Evolutionary conservation across 306 rosid species (phyloP), one percentile per base, ranked within the genome.

Genomic region (Rosa rugosa): DNA sequence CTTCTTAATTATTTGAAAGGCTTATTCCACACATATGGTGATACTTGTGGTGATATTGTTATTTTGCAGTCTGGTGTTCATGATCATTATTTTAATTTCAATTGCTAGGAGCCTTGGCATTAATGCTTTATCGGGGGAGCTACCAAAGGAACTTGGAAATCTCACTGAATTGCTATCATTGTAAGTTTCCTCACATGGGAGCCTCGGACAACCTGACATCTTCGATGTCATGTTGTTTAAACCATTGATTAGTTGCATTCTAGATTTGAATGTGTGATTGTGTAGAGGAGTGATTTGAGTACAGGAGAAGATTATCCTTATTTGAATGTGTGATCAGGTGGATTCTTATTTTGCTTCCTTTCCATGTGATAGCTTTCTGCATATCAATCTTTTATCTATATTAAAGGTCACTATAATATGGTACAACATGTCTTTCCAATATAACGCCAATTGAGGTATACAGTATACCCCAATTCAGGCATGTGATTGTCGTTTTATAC

Each of bases 81-180:
- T 66, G 65, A 40, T 73, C 2, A 22, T 6, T 53, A 54, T 57
- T 69, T 66, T 67, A 20, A 42, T 77, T 73, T 11, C 14, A 12
- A 72, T 53, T 54, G 12, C 57, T 76, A 92, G 96, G 91, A 27
- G n/a, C 64, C 0, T 94, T 22, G 92, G 91, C 80, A 80, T 81
- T 71, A 94, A 94, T 83, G 77, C 88, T 49, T 79, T 92, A 18
- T 92, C 97, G 27, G 93, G 98, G 59, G 85, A 80, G 85, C 84
- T 92, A 77, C 98, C 98, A 1, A 90, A 85, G 83, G 96, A 89
- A 79, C 77, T 94, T 38, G 91, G 94, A 73, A 56, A 82, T 46
- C 97, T 91, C 42, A 84, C 90, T 5, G 75, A 84, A 22, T 66
- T 94, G 71, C 7, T 0, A 46, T 0, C 16, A 64, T 45, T 94